Evolutionary conservation across 345 rosid genomes (phyloP).

Genomic region (Moricandia arvensis): DNA sequence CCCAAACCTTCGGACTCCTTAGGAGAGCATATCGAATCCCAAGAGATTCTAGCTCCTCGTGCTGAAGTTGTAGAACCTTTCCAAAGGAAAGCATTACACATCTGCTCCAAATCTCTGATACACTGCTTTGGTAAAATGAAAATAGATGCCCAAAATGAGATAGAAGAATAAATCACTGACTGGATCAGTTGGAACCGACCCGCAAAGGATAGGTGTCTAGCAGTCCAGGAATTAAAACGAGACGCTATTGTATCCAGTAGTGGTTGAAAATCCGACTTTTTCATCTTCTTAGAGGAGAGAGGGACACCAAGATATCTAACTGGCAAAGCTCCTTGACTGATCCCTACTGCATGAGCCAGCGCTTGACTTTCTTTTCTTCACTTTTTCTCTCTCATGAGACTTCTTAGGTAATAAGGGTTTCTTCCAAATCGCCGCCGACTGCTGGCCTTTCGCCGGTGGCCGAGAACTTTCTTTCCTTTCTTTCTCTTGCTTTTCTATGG

Average conservation of each 20-base stretch:
- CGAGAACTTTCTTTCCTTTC: too few relatives aligned
- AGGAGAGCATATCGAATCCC: not conserved
- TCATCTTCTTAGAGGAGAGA: too few relatives aligned
- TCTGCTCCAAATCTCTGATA: not conserved
- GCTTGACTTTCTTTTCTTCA: too few relatives aligned
- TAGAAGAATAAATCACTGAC: not conserved
- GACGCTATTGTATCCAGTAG: too few relatives aligned
- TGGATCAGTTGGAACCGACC: not conserved
- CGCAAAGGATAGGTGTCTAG: not conserved
- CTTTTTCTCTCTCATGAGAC: too few relatives aligned
- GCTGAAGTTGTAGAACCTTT: not conserved
- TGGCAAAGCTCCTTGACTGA: not conserved
- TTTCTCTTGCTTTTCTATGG: too few relatives aligned
- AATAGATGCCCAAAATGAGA: not conserved
- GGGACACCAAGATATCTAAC: not conserved
- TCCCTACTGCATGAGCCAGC: too few relatives aligned
- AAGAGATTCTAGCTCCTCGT: not conserved
- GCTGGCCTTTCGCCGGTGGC: too few relatives aligned
- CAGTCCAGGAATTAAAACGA: not conserved
- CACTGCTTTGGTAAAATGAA: not conserved
- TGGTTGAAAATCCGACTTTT: not conserved
- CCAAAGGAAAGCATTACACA: not conserved
- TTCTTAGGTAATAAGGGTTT: too few relatives aligned
- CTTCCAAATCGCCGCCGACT: too few relatives aligned
- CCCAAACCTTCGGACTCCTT: not conserved